Evolutionary conservation across 106 monocot genomes (phyloP).

Genomic region (Allium cepa): DNA sequence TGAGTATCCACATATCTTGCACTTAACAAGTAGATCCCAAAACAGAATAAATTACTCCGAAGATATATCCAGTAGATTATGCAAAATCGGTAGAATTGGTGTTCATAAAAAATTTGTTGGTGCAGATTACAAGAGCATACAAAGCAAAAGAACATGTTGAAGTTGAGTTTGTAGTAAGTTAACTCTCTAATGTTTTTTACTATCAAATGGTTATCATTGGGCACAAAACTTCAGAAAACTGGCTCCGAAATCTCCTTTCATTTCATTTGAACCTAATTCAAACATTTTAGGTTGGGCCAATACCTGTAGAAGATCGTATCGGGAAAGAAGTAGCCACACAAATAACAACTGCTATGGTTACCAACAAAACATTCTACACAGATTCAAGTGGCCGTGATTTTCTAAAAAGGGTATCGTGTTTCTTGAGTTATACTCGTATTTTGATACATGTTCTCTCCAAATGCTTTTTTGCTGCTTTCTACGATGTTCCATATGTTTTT

Average conservation of each 20-base stretch:
- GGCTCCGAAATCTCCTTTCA: not conserved
- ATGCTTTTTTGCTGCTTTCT: not conserved
- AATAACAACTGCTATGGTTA: slow-evolving; percentile 52
- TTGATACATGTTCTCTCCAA: not conserved
- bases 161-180: slow-evolving; percentile 81
- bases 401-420: slow-evolving; percentile 65
- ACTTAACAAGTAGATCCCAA: too few relatives aligned
- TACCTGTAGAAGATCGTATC: slow-evolving; percentile 63
- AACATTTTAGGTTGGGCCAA: slow-evolving; percentile 69
- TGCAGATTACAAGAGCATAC: slow-evolving; percentile 81
- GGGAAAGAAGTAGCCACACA: slow-evolving; percentile 81
- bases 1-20: too few relatives aligned
- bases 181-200: not conserved
- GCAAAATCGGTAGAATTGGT: not conserved
- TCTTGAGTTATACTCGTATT: not conserved
- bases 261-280: not conserved
- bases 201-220: too few relatives aligned
- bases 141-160: slow-evolving; percentile 83
- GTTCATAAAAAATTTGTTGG: not conserved
- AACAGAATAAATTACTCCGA: too few relatives aligned
- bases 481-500: too few relatives aligned
- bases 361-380: slow-evolving; percentile 82
- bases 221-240: too few relatives aligned
- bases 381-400: slow-evolving; percentile 98
- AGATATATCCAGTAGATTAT: not conserved